These are phyloP conservation scores for Starmerella kuoi DNA, from an alignment of 805 yeast species.

Conservation along the genomic window DNA sequence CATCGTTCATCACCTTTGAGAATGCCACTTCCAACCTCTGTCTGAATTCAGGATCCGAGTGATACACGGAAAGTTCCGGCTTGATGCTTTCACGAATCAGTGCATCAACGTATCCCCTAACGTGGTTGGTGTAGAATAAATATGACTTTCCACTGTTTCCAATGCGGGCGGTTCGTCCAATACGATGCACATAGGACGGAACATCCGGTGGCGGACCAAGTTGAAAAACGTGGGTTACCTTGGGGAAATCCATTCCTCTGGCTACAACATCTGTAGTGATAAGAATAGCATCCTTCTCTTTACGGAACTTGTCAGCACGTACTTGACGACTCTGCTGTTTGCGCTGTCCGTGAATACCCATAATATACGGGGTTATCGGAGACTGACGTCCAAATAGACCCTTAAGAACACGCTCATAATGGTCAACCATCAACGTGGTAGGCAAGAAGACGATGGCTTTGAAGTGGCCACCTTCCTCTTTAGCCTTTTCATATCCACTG, in stretches of 20 bases:
- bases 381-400: slow-evolving; percentile 15
- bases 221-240: slow-evolving; percentile 75
- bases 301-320: slow-evolving; percentile 44
- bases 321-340: slow-evolving; percentile 56
- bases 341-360: slow-evolving; percentile 56
- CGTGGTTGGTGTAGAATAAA: slow-evolving; percentile 45
- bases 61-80: slow-evolving; percentile 28
- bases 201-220: slow-evolving; percentile 61
- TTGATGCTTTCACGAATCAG: slow-evolving; percentile 37
- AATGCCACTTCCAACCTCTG: slow-evolving; percentile 13
- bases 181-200: slow-evolving; percentile 79
- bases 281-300: slow-evolving; percentile 41
- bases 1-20: slow-evolving; percentile 13
- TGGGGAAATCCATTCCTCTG: slow-evolving; percentile 91
- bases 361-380: slow-evolving; percentile 9
- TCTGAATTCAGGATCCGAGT: slow-evolving; percentile 18
- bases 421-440: slow-evolving; percentile 57
- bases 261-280: slow-evolving; percentile 91
- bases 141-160: slow-evolving; percentile 67
- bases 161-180: slow-evolving; percentile 94
- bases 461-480: slow-evolving; percentile 30
- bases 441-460: slow-evolving; percentile 79
- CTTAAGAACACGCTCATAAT: slow-evolving; percentile 37
- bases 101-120: slow-evolving; percentile 40
- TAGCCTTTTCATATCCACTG: slow-evolving; percentile 29